Percentiles rank a stretch among this genome's conserved stretches.
phyloP scores from a whole-genome alignment of 2,329 filamentous ascomycete species.

The Colletotrichum sp. region DNA sequence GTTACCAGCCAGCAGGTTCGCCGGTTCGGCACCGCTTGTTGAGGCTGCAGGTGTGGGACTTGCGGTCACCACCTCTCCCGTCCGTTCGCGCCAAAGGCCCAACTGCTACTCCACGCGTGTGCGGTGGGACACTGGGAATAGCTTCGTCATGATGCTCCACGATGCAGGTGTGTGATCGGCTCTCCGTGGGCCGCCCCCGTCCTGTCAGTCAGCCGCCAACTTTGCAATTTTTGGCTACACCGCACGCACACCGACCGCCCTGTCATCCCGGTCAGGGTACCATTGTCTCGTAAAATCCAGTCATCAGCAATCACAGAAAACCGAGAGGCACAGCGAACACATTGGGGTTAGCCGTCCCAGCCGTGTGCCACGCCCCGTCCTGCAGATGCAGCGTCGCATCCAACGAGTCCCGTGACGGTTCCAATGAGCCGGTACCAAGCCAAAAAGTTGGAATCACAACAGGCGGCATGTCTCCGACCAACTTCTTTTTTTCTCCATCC shows the following conservation, averaged over 20 bases:
- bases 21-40: not conserved
- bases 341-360: not conserved
- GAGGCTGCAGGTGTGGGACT: not conserved
- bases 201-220: not conserved
- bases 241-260: slow-evolving; percentile 1
- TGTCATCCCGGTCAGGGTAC: slow-evolving; percentile 4
- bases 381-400: slow-evolving; percentile 19
- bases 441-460: not conserved
- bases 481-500: not conserved
- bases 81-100: not conserved
- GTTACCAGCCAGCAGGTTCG: not conserved
- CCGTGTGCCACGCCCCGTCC: not conserved
- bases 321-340: not conserved
- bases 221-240: not conserved
- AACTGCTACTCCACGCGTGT: not conserved
- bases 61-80: not conserved
- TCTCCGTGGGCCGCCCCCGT: not conserved
- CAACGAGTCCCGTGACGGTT: slow-evolving; percentile 10
- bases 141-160: slow-evolving; percentile 5
- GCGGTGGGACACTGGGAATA: not conserved
- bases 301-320: not conserved
- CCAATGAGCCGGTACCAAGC: slow-evolving; percentile 5
- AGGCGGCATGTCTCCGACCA: not conserved
- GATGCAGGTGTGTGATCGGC: not conserved
- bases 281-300: not conserved